A percentile compares a stretch with the other conserved stretches of the same genome.
phyloP scores from a whole-genome alignment of 1,139 yeast genomes.

The Suhomyces maxii region DNA sequence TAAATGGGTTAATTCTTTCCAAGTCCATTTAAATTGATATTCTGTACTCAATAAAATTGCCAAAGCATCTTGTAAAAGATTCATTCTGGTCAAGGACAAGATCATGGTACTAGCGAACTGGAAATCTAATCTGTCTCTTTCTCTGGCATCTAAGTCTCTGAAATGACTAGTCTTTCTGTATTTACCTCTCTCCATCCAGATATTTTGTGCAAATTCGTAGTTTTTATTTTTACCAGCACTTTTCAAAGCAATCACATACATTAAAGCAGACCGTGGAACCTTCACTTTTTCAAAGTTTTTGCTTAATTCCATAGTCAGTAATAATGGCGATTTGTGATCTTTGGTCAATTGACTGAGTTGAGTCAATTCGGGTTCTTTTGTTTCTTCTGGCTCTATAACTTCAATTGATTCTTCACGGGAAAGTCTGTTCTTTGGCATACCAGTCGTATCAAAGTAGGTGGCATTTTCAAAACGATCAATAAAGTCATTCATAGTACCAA shows the following conservation, averaged over 20 bases:
- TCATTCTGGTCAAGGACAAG: constrained; percentile 49
- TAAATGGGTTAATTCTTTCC: constrained; percentile 52
- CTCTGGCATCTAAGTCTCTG: constrained; percentile 33
- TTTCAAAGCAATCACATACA: constrained; percentile 64
- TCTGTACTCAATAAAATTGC: constrained; percentile 66
- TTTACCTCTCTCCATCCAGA: constrained; percentile 79
- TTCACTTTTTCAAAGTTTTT: constrained; percentile 14
- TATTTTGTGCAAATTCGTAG: constrained; percentile 55
- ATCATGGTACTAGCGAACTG: constrained; percentile 69
- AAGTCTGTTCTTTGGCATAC: constrained; percentile 21
- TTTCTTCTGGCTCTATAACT: constrained; percentile 4
- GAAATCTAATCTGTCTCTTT: constrained; percentile 58
- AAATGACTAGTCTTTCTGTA: constrained; percentile 59
- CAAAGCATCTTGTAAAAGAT: constrained; percentile 66
- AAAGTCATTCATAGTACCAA: constrained; percentile 51
- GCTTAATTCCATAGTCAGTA: constrained; percentile 14
- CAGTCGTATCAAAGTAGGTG: constrained; percentile 43
- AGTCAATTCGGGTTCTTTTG: background rate
- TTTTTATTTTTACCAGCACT: constrained; percentile 62
- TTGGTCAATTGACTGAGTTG: background rate
- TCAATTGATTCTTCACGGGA: constrained; percentile 18
- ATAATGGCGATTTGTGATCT: constrained; percentile 27
- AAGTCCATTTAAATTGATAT: constrained; percentile 72
- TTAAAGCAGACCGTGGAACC: constrained; percentile 48
- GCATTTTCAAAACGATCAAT: constrained; percentile 47